Evolutionary conservation across 2,329 filamentous ascomycete species (phyloP).

Genomic region (Rhynchosporium agropyri): DNA sequence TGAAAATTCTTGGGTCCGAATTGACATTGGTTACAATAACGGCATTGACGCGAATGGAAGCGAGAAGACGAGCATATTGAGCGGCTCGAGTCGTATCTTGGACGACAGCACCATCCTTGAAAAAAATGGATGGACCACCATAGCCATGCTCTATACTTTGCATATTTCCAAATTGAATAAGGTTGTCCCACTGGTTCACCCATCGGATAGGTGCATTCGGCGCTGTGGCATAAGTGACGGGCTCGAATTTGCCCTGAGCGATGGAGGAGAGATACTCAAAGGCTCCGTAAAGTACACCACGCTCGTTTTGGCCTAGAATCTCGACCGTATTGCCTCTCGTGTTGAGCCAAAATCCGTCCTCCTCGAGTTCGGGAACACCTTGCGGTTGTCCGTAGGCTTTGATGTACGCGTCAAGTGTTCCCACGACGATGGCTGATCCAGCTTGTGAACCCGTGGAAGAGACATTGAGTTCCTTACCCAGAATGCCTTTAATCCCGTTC

Average conservation of each 20-base stretch:
- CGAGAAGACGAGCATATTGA: slow-evolving; percentile 66
- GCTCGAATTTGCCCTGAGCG: slow-evolving; percentile 58
- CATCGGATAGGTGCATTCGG: slow-evolving; percentile 65
- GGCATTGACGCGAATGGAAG: slow-evolving; percentile 68
- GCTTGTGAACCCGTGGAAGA: slow-evolving; percentile 31
- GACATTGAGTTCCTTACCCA: slow-evolving; percentile 51
- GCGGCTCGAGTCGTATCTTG: slow-evolving; percentile 60
- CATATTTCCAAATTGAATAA: slow-evolving; percentile 49
- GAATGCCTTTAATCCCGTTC: slow-evolving; percentile 58
- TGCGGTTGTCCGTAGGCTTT: slow-evolving; percentile 43
- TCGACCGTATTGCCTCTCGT: slow-evolving; percentile 51
- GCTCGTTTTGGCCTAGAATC: slow-evolving; percentile 67
- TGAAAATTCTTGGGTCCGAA: slow-evolving; percentile 62
- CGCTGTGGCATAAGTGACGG: slow-evolving; percentile 53
- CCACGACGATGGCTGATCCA: slow-evolving; percentile 49
- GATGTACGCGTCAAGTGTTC: slow-evolving; percentile 50
- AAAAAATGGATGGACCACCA: slow-evolving; percentile 70
- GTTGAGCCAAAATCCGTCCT: slow-evolving; percentile 65
- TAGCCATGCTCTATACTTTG: slow-evolving; percentile 69
- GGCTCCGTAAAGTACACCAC: slow-evolving; percentile 68
- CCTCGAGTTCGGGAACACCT: slow-evolving; percentile 48
- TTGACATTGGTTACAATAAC: slow-evolving; percentile 75
- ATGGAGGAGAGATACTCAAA: slow-evolving; percentile 69
- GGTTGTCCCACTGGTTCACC: slow-evolving; percentile 75
- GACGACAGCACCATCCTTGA: slow-evolving; percentile 57